A percentile compares a stretch with the other conserved stretches of the same genome.
Conservation (phyloP, 768 basidiomycete genomes). For the Daedaleopsis nitida region DNA sequence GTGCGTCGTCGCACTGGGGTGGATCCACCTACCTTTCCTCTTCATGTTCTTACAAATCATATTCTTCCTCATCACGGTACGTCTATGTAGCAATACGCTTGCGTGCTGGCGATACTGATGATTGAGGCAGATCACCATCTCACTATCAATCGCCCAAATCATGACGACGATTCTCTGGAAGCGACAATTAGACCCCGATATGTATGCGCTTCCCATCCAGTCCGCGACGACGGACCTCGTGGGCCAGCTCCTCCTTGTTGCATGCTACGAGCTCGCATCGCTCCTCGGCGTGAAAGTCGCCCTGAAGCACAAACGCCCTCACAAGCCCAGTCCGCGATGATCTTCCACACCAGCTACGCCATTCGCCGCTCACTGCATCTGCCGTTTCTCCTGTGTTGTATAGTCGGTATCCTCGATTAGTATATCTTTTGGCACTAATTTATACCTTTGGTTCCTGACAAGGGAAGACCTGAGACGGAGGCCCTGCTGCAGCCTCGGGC, state of each 20-base stretch:
- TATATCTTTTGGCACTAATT: background rate
- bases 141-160: slow-evolving; percentile 63
- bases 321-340: background rate
- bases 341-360: background rate
- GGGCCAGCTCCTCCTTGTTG: slow-evolving; percentile 78
- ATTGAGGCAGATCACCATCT: slow-evolving; percentile 59
- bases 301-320: slow-evolving; percentile 11
- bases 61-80: slow-evolving; percentile 78
- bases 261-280: slow-evolving; percentile 71
- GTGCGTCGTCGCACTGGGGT: slow-evolving; percentile 66
- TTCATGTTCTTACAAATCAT: slow-evolving; percentile 69
- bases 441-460: background rate
- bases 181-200: slow-evolving; percentile 79
- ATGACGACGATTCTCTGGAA: slow-evolving; percentile 83
- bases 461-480: background rate
- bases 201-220: slow-evolving; percentile 92
- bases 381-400: background rate
- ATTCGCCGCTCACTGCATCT: background rate
- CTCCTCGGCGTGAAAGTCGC: slow-evolving; percentile 38
- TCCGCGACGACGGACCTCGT: slow-evolving; percentile 86
- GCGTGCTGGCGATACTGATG: background rate
- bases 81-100: slow-evolving; percentile 32
- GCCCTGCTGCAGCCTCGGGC: no score
- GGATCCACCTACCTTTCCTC: slow-evolving; percentile 70
- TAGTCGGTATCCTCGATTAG: background rate